These are phyloP conservation scores for Gastroboletus turbinatus DNA, from an alignment of 1,284 basidiomycete species.

Conservation along the genomic window DNA sequence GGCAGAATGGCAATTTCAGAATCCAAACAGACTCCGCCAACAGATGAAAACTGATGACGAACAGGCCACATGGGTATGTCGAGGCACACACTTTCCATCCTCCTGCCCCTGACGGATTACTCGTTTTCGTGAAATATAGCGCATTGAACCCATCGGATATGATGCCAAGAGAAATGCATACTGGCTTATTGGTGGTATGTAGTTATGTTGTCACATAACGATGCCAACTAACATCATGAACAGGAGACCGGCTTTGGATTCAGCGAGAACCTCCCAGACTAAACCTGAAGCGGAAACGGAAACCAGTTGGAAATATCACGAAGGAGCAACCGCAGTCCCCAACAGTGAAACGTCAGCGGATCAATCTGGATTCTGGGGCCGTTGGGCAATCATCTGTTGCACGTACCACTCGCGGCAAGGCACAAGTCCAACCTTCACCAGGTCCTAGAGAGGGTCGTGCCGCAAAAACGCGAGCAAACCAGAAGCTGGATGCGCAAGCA, in stretches of 20 bases:
- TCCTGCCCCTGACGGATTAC: slow-evolving; percentile 3
- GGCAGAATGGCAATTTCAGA: slow-evolving; percentile 81
- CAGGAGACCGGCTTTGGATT: slow-evolving; percentile 84
- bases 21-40: slow-evolving; percentile 59
- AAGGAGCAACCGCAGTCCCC: slow-evolving; percentile 22
- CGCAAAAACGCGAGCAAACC: slow-evolving; percentile 69
- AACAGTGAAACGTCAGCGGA: slow-evolving; percentile 26
- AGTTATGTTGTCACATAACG: slow-evolving; percentile 3
- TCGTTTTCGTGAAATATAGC: slow-evolving; percentile 42
- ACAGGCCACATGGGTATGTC: slow-evolving; percentile 68
- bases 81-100: background rate
- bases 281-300: slow-evolving; percentile 59
- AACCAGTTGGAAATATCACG: slow-evolving; percentile 17
- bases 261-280: slow-evolving; percentile 67
- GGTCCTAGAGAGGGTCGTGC: slow-evolving; percentile 49
- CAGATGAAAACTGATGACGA: slow-evolving; percentile 80
- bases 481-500: slow-evolving; percentile 65
- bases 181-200: slow-evolving; percentile 81
- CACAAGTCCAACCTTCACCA: slow-evolving; percentile 17
- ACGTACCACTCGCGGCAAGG: slow-evolving; percentile 14
- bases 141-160: slow-evolving; percentile 85
- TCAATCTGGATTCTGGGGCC: background rate
- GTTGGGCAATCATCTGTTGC: slow-evolving; percentile 14
- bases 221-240: slow-evolving; percentile 3
- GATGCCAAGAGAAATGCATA: slow-evolving; percentile 82